Percentiles rank a stretch among this genome's conserved stretches.
These are phyloP conservation scores for Penicillium soppii DNA, from an alignment of 495 filamentous ascomycete species.

Conservation along the genomic window DNA sequence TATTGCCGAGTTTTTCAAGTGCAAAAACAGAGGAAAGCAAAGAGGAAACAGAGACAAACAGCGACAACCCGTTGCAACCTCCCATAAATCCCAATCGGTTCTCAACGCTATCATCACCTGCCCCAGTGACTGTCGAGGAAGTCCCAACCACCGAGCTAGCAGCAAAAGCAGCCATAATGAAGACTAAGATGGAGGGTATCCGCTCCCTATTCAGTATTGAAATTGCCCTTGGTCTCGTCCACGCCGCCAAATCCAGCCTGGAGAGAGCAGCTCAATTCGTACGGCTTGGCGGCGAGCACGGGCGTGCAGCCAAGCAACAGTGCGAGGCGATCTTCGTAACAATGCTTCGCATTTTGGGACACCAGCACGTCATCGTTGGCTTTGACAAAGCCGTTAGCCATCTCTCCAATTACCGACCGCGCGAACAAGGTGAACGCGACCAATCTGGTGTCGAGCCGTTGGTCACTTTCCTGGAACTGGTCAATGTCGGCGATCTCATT, in stretches of 20 bases:
- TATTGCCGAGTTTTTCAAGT: conserved; percentile 65
- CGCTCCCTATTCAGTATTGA: conserved; percentile 94
- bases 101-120: conserved; percentile 47
- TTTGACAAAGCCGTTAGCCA: conserved; percentile 93
- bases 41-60: conserved; percentile 32
- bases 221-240: conserved; percentile 84
- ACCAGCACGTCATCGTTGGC: conserved; percentile 82
- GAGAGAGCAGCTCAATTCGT: conserved; percentile 85
- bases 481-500: conserved; percentile 97
- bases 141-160: conserved; percentile 88
- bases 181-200: conserved; percentile 88
- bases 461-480: conserved; percentile 93
- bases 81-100: conserved; percentile 53
- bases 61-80: conserved; percentile 26
- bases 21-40: conserved; percentile 45
- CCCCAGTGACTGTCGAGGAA: conserved; percentile 53
- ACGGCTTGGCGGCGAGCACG: conserved; percentile 71
- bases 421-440: conserved; percentile 74
- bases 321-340: conserved; percentile 87
- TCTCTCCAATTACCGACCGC: conserved; percentile 86
- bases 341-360: conserved; percentile 78
- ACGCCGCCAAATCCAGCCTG: conserved; percentile 84
- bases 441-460: conserved; percentile 78
- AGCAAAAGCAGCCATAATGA: conserved; percentile 96
- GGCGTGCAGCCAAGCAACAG: conserved; percentile 82